Evolutionary conservation across 2,329 filamentous ascomycete genomes (phyloP), one percentile per base, ranked within the genome.

Genomic region (Cytospora piceicola): DNA sequence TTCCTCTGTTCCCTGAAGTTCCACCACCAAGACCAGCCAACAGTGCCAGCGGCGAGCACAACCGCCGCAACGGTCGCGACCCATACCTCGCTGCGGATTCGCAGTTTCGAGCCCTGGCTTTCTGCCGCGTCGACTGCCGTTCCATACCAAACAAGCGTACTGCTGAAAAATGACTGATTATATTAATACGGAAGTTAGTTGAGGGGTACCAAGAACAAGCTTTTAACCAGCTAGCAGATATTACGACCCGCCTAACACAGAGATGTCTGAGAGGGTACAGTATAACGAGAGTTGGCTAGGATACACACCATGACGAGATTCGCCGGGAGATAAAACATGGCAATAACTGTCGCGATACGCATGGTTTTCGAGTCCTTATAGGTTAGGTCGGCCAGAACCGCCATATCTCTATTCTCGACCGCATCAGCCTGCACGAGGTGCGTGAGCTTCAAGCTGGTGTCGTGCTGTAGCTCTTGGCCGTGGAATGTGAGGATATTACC

Each of bases 301-400:
- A 22, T 4, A 57, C 51, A 42, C 34, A 61, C 59, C 59, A 61
- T 55, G 17, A 61, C 59, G 9, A 61, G 27, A 20, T 61, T 61
- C 5, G 59, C 51, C 9, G 59, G 59, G 30, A 55, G 59, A 17
- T 61, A 61, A 32, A 61, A 55, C 59, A 61, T 61, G n/a, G 59
- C 59, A 17, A 61, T 61, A 14, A 61, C 51, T 9, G 51, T 61
- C 3, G 59, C 59, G 9, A 55, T 61, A 32, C 59, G 51, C 59
- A 61, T 61, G 2, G 51, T 55, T 15, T 32, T 49, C 8, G 59
- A 61, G 59, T 61, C 59, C 22, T 32, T 55, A 34, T 61, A 54
- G 12, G 59, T 55, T 32, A 61, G 59, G 27, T 46, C 51, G 5
- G 59, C 51, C 8, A 61, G 11, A 30, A 46, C 17, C 17, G 32